Percentiles rank a stretch among this genome's conserved stretches.
Conservation (phyloP, 176 grass and related monocot species). For the Hordeum marinum region DNA sequence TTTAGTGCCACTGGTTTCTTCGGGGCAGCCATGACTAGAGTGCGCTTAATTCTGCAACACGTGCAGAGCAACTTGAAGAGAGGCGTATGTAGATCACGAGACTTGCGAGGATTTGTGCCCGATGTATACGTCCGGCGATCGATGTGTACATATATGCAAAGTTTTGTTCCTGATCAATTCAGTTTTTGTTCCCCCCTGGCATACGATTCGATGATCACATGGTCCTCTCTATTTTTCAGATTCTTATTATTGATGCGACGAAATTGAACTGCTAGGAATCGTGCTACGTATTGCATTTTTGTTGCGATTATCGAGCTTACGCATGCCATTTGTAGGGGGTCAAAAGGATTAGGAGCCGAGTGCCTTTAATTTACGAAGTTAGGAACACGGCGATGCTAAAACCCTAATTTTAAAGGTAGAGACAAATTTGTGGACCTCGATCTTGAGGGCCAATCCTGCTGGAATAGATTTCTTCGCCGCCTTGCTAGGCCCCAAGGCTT, state of each 20-base stretch:
- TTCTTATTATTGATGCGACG: no score
- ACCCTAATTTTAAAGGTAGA: no score
- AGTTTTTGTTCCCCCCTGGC: not conserved
- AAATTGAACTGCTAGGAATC: not conserved
- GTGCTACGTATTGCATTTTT: no score
- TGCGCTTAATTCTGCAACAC: not conserved
- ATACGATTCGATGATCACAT: not conserved
- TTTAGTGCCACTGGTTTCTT: not conserved
- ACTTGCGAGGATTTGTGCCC: not conserved
- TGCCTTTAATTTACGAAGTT: no score
- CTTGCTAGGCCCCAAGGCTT: not conserved
- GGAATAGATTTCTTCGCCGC: not conserved
- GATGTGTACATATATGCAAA: conserved; percentile 19
- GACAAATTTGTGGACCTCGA: no score
- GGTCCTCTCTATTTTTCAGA: not conserved
- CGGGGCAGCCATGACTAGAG: not conserved
- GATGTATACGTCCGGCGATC: not conserved
- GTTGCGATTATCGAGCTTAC: not conserved
- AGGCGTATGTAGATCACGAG: not conserved
- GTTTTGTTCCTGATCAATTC: conserved; percentile 4
- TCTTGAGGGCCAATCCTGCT: not conserved
- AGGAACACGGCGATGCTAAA: no score
- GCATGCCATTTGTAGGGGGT: no score
- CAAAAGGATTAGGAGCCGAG: no score
- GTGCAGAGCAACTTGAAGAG: not conserved